A percentile compares a stretch with the other conserved stretches of the same genome.
Evolutionary conservation across 2,329 filamentous ascomycete species (phyloP).

Genomic region (Cordyceps pruinosa): DNA sequence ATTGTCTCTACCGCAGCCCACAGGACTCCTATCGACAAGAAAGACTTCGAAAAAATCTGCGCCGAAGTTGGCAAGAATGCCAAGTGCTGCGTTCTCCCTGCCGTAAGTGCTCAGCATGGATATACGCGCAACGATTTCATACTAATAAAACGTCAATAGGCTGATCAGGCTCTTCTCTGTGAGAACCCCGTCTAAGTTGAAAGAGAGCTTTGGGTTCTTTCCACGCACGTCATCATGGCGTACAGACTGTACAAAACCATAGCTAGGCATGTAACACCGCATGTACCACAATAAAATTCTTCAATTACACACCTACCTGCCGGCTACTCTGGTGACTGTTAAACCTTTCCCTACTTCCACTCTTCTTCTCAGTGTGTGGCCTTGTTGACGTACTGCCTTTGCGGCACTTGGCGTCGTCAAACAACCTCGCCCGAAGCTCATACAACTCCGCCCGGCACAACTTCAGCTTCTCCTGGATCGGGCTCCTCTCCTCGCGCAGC

Average conservation of each 20-base stretch:
- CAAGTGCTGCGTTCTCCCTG: slow-evolving; percentile 45
- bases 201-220: too few species aligned
- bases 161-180: neutral
- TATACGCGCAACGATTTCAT: accelerated
- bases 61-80: slow-evolving; percentile 39
- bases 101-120: slow-evolving; percentile 20
- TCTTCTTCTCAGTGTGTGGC: too few species aligned
- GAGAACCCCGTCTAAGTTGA: neutral
- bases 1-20: neutral
- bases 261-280: too few species aligned
- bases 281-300: too few species aligned
- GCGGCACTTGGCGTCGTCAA: neutral
- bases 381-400: neutral
- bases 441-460: neutral
- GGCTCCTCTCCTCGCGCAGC: neutral
- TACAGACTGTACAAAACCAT: too few species aligned
- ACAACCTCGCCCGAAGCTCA: neutral
- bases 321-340: too few species aligned
- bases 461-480: neutral
- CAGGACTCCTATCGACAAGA: neutral
- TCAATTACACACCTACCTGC: too few species aligned
- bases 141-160: neutral
- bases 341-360: too few species aligned
- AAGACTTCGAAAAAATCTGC: slow-evolving; percentile 26
- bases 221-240: too few species aligned